Conservation (phyloP, 495 filamentous ascomycete species). For the Trichoderma orchidacearum region DNA sequence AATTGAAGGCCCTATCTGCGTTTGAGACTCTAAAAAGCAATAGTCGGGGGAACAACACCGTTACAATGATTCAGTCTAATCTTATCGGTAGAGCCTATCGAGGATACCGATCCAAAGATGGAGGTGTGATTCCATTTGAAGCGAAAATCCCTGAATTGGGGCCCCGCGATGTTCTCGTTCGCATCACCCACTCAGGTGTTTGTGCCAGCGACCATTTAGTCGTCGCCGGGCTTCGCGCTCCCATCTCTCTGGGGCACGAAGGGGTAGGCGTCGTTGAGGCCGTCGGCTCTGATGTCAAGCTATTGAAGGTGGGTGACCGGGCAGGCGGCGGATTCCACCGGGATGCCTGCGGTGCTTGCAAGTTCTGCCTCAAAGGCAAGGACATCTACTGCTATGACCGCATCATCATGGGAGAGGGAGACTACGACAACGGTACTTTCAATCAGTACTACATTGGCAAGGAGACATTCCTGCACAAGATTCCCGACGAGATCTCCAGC, state of each 20-base stretch:
- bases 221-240: neutral
- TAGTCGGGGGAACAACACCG: neutral
- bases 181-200: constrained; percentile 10
- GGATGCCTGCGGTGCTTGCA: constrained; percentile 38
- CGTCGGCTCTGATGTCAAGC: constrained; percentile 37
- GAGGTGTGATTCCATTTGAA: neutral
- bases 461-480: constrained; percentile 21
- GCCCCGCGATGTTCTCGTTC: constrained; percentile 8
- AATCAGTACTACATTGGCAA: constrained; percentile 11
- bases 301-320: constrained; percentile 42
- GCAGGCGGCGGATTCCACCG: constrained; percentile 44
- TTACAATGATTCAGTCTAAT: neutral
- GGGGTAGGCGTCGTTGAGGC: constrained; percentile 41
- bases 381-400: constrained; percentile 15
- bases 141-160: constrained; percentile 4
- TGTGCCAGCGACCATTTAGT: constrained; percentile 8
- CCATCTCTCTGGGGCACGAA: constrained; percentile 25
- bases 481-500: constrained; percentile 25
- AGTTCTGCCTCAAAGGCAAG: constrained; percentile 8
- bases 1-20: too few species aligned
- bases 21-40: too few species aligned
- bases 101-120: neutral
- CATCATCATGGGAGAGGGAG: constrained; percentile 5
- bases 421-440: constrained; percentile 5
- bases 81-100: neutral